Evolutionary conservation across 179 eudicot species (phyloP), one percentile per base, ranked within the genome.

Genomic region (Drosera spatulata): DNA sequence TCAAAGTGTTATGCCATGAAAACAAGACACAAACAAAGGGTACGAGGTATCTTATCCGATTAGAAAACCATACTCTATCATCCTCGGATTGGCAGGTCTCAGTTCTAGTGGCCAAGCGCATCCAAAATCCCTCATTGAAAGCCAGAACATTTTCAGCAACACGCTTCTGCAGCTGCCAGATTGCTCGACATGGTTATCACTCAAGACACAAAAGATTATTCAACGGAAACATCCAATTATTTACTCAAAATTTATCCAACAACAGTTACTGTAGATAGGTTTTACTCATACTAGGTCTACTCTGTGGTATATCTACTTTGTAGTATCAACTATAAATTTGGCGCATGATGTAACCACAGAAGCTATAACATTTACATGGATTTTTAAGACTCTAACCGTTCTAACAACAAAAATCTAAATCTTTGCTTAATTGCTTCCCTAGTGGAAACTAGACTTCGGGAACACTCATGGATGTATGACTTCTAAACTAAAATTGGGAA

Each of bases 71-170:
- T 85, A 81, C 99, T 75, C 86, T 86, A 74, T 93, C 99, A 69
- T 93, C 99, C 66, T 93, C 95, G 33, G 99, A 93, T 77, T 81
- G 89, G 83, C 99, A 89, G 45, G 99, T 93, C 41, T 93, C 99
- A 48, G 84, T 67, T 72, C 97, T 78, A 67, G 99, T 83, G 62
- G 99, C 99, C 69, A 93, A 86, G 55, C 99, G 86, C 55, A 93
- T 82, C 99, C 99, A 93, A 75, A 93, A 93, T 66, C 85, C 80
- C 77, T 93, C 99, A 66, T 90, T 86, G 74, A 89, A 89, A 65
- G 95, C 94, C 70, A 93, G 94, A 61, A 93, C 75, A 61, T 93
- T 93, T 71, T 93, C 99, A 56, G 77, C 88, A 66, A 89, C 99
- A 60, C 89, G 88, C 75, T 79, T 80, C 62, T 83, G 88, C 72